Conservation (phyloP, 306 rosid species). For the Malus orientalis region DNA sequence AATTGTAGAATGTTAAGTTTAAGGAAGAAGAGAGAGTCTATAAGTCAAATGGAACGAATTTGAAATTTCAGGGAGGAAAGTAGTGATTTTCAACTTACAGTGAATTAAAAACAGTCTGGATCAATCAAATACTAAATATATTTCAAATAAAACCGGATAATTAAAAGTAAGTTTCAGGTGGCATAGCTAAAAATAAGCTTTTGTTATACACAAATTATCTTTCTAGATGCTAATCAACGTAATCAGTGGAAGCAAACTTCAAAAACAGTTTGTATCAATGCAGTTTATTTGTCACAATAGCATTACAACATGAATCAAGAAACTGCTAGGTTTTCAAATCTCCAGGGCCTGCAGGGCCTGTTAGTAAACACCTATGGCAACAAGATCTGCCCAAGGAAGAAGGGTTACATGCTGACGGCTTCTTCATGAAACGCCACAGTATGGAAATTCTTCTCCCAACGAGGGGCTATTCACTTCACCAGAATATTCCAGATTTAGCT, state of each 20-base stretch:
- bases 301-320: neutral
- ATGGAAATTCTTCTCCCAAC: neutral
- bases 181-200: too few species aligned
- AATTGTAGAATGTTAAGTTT: too few species aligned
- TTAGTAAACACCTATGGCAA: neutral
- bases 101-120: too few species aligned
- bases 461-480: neutral
- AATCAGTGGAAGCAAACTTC: neutral
- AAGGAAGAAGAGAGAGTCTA: too few species aligned
- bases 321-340: neutral
- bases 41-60: too few species aligned
- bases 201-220: neutral
- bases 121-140: too few species aligned
- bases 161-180: too few species aligned
- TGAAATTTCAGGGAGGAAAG: too few species aligned
- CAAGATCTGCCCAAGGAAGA: neutral
- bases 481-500: neutral
- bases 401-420: neutral
- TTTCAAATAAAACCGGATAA: too few species aligned
- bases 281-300: neutral
- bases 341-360: neutral
- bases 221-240: neutral
- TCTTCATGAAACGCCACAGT: neutral
- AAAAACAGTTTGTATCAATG: neutral
- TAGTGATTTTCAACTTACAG: too few species aligned